These are phyloP conservation scores for Ceratocystis huliohia DNA, from an alignment of 2,329 filamentous ascomycete species.

Conservation along the genomic window DNA sequence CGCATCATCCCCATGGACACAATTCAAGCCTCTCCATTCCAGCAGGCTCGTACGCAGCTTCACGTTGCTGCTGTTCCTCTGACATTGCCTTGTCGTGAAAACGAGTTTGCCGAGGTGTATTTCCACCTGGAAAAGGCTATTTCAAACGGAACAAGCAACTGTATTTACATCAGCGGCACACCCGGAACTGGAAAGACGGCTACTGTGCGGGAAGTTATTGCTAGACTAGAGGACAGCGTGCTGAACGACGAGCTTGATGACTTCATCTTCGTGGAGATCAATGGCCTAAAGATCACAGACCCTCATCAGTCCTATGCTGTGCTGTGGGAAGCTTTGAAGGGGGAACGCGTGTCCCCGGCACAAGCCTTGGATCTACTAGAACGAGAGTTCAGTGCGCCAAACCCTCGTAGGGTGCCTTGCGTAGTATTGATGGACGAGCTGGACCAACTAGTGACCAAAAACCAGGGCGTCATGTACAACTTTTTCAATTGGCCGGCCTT, in stretches of 20 bases:
- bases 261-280: slow-evolving; percentile 98
- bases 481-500: slow-evolving; percentile 99
- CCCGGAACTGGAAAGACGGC: slow-evolving; percentile 96
- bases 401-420: slow-evolving; percentile 79
- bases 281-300: slow-evolving; percentile 98
- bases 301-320: slow-evolving; percentile 92
- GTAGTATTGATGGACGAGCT: slow-evolving; percentile 98
- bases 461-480: slow-evolving; percentile 99
- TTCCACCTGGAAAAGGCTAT: slow-evolving; percentile 90
- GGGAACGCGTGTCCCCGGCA: slow-evolving; percentile 79
- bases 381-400: slow-evolving; percentile 83
- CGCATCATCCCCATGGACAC: slow-evolving; percentile 65
- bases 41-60: slow-evolving; percentile 73
- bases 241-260: slow-evolving; percentile 85
- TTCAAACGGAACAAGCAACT: slow-evolving; percentile 80
- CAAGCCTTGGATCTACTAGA: slow-evolving; percentile 87
- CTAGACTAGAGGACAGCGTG: slow-evolving; percentile 77
- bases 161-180: slow-evolving; percentile 98
- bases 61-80: slow-evolving; percentile 89
- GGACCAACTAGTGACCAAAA: slow-evolving; percentile 93
- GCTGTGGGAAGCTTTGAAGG: slow-evolving; percentile 90
- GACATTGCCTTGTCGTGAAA: slow-evolving; percentile 79
- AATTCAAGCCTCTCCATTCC: slow-evolving; percentile 74
- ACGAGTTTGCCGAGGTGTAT: slow-evolving; percentile 84
- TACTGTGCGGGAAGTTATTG: slow-evolving; percentile 88